A percentile compares a stretch with the other conserved stretches of the same genome.
Conservation (phyloP, 495 filamentous ascomycete species). For the Amniculicola lignicola region DNA sequence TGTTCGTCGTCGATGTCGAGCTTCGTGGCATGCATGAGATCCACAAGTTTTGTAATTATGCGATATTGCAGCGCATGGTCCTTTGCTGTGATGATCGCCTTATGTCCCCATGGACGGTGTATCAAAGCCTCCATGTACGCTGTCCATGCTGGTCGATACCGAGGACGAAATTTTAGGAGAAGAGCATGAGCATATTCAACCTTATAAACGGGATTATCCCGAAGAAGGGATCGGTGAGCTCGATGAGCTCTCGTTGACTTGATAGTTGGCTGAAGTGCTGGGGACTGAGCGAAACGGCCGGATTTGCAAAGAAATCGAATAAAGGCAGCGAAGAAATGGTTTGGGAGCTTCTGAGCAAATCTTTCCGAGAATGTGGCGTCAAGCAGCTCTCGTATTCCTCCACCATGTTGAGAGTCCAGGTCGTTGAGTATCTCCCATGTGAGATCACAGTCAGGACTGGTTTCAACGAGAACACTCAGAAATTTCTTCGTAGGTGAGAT, state of each 20-base stretch:
- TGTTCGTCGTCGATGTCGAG: slow-evolving; percentile 34
- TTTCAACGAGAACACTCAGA: slow-evolving; percentile 49
- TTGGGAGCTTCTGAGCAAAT: neutral
- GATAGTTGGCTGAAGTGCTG: slow-evolving; percentile 16
- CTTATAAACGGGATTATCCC: slow-evolving; percentile 19
- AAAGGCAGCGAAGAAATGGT: slow-evolving; percentile 48
- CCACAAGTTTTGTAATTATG: slow-evolving; percentile 8
- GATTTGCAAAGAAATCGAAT: slow-evolving; percentile 50
- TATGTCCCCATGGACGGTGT: neutral
- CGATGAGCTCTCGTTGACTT: slow-evolving; percentile 8
- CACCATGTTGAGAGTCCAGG: slow-evolving; percentile 41
- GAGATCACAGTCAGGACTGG: slow-evolving; percentile 42
- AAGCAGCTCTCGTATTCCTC: slow-evolving; percentile 33
- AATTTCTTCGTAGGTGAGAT: slow-evolving; percentile 47
- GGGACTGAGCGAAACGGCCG: slow-evolving; percentile 32
- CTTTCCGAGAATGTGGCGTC: neutral
- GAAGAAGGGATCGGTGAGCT: slow-evolving; percentile 17
- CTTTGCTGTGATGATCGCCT: neutral
- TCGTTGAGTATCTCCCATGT: slow-evolving; percentile 47
- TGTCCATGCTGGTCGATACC: slow-evolving; percentile 25
- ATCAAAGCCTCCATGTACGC: slow-evolving; percentile 18
- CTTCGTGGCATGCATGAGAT: slow-evolving; percentile 7
- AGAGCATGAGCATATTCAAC: slow-evolving; percentile 25
- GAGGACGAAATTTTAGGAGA: slow-evolving; percentile 5
- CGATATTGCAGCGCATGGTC: neutral